phyloP scores from a whole-genome alignment of 2,329 filamentous ascomycete genomes.

The Aspergillus pseudoglaucus region DNA sequence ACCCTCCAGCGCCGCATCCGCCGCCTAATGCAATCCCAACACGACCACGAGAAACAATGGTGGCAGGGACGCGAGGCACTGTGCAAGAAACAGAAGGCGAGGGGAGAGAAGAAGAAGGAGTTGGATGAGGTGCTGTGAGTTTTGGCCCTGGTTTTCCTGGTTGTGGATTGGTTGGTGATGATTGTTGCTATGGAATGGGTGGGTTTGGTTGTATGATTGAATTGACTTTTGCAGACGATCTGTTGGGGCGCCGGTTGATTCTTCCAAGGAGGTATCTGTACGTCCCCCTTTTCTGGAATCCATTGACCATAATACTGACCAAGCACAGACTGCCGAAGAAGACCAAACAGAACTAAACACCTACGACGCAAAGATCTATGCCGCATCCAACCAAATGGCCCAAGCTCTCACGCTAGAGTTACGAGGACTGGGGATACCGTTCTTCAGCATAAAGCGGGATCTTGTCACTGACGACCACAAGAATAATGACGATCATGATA shows the following conservation, averaged over 20 bases:
- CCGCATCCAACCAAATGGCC: conserved; percentile 54
- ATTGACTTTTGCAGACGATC: conserved; percentile 30
- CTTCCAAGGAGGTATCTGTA: conserved; percentile 26
- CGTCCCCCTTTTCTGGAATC: conserved; percentile 1
- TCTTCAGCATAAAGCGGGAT: conserved; percentile 37
- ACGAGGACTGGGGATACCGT: conserved; percentile 53
- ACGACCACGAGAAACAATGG: conserved; percentile 58
- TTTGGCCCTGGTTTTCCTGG: neutral
- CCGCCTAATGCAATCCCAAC: conserved; percentile 57
- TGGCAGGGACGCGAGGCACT: conserved; percentile 48
- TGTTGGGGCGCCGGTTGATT: conserved; percentile 38
- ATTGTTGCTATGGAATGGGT: neutral
- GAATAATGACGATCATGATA: conserved; percentile 4
- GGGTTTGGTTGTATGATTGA: neutral
- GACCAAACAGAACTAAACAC: conserved; percentile 49
- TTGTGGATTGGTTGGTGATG: neutral
- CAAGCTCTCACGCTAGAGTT: conserved; percentile 52
- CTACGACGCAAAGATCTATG: conserved; percentile 59
- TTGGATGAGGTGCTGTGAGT: conserved; percentile 51
- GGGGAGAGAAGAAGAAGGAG: conserved; percentile 48
- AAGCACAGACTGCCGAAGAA: conserved; percentile 38
- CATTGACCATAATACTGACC: neutral
- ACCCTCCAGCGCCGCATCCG: conserved; percentile 40
- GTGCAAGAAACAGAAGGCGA: conserved; percentile 45
- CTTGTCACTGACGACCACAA: neutral